Percentiles rank a stretch among this genome's conserved stretches.
phyloP scores from a whole-genome alignment of 768 basidiomycete species.

The Auriscalpium microsporum region DNA sequence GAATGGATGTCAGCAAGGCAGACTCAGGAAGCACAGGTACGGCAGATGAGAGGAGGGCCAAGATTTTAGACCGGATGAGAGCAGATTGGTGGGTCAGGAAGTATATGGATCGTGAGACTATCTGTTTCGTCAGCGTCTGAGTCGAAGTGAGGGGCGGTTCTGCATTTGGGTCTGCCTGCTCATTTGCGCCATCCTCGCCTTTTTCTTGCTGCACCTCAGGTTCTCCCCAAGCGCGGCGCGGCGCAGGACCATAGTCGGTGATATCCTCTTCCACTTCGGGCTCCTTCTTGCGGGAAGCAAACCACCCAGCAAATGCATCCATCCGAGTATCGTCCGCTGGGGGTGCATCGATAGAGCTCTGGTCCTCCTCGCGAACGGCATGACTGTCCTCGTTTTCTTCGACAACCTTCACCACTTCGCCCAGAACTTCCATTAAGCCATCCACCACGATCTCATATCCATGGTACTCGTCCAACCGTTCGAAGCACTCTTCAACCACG shows the following conservation, averaged over 20 bases:
- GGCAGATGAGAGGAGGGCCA: slow-evolving; percentile 65
- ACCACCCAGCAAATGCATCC: slow-evolving; percentile 58
- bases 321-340: slow-evolving; percentile 29
- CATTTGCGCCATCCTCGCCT: slow-evolving; percentile 17
- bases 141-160: slow-evolving; percentile 53
- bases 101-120: slow-evolving; percentile 78
- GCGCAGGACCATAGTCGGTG: slow-evolving; percentile 51
- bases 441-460: slow-evolving; percentile 84
- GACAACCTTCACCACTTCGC: slow-evolving; percentile 76
- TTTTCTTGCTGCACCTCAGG: slow-evolving; percentile 18
- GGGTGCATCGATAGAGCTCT: background rate
- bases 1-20: slow-evolving; percentile 74
- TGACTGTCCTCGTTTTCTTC: slow-evolving; percentile 40
- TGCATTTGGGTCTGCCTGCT: slow-evolving; percentile 29
- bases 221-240: slow-evolving; percentile 49
- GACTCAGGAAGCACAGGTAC: slow-evolving; percentile 65
- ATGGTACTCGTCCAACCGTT: slow-evolving; percentile 91
- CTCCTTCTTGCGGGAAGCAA: slow-evolving; percentile 36
- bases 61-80: slow-evolving; percentile 75
- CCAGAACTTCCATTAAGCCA: slow-evolving; percentile 79
- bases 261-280: slow-evolving; percentile 28
- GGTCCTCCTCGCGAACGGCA: slow-evolving; percentile 11
- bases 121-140: slow-evolving; percentile 73
- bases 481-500: slow-evolving; percentile 96
- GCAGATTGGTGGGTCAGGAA: slow-evolving; percentile 90